Conservation (phyloP, 768 basidiomycete genomes). For the button mushroom (Agaricus bisporus) region DNA sequence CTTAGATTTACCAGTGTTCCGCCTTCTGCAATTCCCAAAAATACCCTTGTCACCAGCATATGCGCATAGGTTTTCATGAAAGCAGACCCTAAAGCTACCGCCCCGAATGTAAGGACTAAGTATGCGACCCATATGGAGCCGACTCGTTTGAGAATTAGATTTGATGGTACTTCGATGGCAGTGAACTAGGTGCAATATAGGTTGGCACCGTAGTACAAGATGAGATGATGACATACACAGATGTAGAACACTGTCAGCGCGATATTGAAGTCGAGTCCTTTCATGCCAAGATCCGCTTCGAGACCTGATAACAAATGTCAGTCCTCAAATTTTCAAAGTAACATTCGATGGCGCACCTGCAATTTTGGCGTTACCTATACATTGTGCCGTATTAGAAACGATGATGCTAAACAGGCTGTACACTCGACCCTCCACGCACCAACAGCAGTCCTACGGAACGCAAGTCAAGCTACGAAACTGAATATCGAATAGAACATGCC, state of each 20-base stretch:
- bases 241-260: constrained; percentile 36
- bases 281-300: constrained; percentile 35
- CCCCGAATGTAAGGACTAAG: constrained; percentile 31
- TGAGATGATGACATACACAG: constrained; percentile 18
- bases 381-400: neutral
- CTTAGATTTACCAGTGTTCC: constrained; percentile 31
- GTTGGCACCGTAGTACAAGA: neutral
- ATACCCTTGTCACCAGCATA: constrained; percentile 30
- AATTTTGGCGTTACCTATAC: constrained; percentile 18
- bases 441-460: constrained; percentile 11
- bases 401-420: neutral
- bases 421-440: constrained; percentile 1
- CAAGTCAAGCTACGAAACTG: neutral
- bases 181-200: constrained; percentile 22
- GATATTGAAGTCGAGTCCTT: constrained; percentile 34
- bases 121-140: constrained; percentile 33
- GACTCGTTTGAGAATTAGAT: constrained; percentile 33
- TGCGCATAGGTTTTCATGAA: constrained; percentile 30
- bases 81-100: constrained; percentile 30
- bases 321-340: too few species aligned
- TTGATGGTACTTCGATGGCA: constrained; percentile 34
- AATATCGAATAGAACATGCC: constrained; percentile 2
- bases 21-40: constrained; percentile 37
- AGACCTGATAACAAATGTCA: constrained; percentile 17
- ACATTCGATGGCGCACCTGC: constrained; percentile 12